Evolutionary conservation across 2,329 filamentous ascomycete genomes (phyloP).

Genomic region (Epichloe elymi): DNA sequence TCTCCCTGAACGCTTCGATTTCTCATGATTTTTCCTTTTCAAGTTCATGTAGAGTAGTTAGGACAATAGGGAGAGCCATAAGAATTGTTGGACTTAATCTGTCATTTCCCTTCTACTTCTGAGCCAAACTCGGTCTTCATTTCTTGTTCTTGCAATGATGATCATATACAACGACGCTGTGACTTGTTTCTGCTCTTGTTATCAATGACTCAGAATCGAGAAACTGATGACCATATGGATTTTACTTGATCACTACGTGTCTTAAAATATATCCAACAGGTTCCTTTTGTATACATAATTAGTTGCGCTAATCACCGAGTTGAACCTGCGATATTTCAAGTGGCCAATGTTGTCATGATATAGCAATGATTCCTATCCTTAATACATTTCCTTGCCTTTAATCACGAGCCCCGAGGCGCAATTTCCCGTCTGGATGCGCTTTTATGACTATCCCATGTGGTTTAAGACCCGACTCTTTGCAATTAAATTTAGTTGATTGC

Average conservation of each 20-base stretch:
- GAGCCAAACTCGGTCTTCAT: background rate
- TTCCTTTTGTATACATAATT: too few species aligned
- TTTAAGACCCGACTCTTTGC: background rate
- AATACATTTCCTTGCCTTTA: background rate
- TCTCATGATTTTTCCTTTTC: conserved; percentile 13
- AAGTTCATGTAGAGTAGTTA: background rate
- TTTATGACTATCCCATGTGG: background rate
- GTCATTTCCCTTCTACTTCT: background rate
- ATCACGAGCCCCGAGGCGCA: background rate
- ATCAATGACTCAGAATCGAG: background rate
- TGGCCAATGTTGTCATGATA: background rate
- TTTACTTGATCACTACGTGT: too few species aligned
- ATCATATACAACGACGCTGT: background rate
- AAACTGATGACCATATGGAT: too few species aligned
- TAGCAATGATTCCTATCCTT: background rate
- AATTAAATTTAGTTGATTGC: background rate
- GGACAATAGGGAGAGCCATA: background rate
- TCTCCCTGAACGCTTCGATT: conserved; percentile 74
- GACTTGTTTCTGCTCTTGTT: background rate
- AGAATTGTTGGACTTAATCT: background rate
- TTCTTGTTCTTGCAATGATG: background rate
- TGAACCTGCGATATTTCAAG: too few species aligned
- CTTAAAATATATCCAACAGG: too few species aligned
- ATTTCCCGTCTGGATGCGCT: background rate
- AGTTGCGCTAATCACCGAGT: too few species aligned